Conservation (phyloP, 2,329 filamentous ascomycete species). For the Huntiella bhutanensis region DNA sequence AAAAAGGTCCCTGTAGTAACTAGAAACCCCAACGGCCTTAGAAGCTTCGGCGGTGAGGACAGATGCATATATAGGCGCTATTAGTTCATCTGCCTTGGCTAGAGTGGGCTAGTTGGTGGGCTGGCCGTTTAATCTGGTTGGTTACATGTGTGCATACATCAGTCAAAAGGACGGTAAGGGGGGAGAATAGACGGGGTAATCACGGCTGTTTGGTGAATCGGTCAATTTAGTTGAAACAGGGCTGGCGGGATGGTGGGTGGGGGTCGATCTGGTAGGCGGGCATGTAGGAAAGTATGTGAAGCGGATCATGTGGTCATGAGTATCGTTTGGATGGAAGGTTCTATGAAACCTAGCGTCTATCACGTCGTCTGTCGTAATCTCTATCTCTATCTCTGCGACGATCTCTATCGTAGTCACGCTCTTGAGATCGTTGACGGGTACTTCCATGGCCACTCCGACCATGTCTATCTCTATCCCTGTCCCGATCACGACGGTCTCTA, state of each 20-base stretch:
- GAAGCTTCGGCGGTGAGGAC: too few species aligned
- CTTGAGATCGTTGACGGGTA: slow-evolving; percentile 12
- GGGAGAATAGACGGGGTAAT: too few species aligned
- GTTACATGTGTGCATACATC: not conserved
- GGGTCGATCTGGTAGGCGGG: not conserved
- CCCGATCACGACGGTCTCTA: not conserved
- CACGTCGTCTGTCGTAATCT: not conserved
- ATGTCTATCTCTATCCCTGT: slow-evolving; percentile 13
- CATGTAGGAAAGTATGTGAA: not conserved
- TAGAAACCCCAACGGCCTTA: too few species aligned
- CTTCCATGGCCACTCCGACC: slow-evolving; percentile 12
- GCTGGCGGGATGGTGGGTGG: not conserved
- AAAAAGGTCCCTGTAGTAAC: too few species aligned
- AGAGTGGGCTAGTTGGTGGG: too few species aligned
- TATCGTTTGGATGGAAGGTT: not conserved
- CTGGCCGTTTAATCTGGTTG: not conserved
- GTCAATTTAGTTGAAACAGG: not conserved
- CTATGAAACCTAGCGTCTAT: not conserved
- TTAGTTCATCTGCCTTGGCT: too few species aligned
- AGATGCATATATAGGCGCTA: too few species aligned
- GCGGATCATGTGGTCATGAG: not conserved
- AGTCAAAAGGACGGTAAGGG: not conserved
- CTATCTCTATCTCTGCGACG: slow-evolving; percentile 8
- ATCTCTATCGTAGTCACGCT: slow-evolving; percentile 16
- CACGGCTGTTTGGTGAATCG: not conserved